Percentiles rank a stretch among this genome's conserved stretches.
Conservation (phyloP, 1,284 basidiomycete genomes). For the Ganoderma boninense region DNA sequence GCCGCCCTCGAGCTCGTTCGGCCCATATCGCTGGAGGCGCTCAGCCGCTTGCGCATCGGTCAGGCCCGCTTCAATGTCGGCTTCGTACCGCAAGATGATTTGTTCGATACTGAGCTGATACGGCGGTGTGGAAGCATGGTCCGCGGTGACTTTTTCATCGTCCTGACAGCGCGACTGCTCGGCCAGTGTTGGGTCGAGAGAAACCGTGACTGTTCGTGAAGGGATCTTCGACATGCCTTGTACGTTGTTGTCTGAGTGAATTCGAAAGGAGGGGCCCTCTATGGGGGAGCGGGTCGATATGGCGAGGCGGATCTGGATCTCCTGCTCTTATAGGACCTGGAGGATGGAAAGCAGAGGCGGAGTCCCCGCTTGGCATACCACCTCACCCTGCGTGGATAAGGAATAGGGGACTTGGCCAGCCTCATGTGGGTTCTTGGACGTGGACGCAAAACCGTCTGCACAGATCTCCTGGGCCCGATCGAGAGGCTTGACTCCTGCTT, state of each 20-base stretch:
- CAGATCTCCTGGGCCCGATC: background rate
- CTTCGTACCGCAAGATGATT: background rate
- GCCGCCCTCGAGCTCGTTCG: constrained; percentile 17
- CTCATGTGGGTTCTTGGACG: background rate
- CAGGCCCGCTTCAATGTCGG: background rate
- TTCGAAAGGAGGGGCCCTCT: background rate
- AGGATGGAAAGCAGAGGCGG: background rate
- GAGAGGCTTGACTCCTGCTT: background rate
- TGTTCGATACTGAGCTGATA: background rate
- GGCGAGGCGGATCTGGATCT: background rate
- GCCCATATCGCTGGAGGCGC: constrained; percentile 11
- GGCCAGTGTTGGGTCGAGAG: background rate
- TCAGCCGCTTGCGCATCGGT: background rate
- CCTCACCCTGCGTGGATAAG: background rate
- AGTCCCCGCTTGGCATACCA: background rate
- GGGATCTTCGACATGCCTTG: background rate
- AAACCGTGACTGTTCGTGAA: background rate
- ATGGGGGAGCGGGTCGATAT: no score
- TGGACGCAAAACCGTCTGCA: background rate
- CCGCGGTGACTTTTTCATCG: background rate
- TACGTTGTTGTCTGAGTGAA: background rate
- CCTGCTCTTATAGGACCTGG: background rate
- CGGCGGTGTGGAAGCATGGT: background rate
- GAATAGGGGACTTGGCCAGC: background rate
- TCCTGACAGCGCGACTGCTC: background rate